A percentile compares a stretch with the other conserved stretches of the same genome.
These are phyloP conservation scores for Coelastrella sp. DNA, from an alignment of 139 green algal species.

Conservation along the genomic window DNA sequence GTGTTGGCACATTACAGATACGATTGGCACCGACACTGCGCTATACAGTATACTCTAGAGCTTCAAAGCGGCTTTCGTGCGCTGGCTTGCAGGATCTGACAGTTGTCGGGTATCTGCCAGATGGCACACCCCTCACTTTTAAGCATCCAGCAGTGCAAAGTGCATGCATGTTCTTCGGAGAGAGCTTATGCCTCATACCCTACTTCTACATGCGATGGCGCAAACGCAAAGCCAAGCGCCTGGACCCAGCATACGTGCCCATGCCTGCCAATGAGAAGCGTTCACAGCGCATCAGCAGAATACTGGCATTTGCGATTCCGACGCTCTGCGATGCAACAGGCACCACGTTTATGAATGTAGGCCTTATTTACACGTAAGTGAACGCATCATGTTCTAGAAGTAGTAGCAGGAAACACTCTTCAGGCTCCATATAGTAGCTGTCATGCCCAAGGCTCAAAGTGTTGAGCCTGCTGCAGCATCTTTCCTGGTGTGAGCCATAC, in stretches of 20 bases:
- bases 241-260: conserved; percentile 31
- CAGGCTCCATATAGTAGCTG: too few species aligned
- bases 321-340: conserved; percentile 83
- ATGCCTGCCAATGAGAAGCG: conserved; percentile 30
- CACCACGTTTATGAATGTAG: conserved; percentile 89
- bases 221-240: conserved; percentile 40
- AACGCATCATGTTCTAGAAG: background rate
- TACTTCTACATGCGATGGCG: conserved; percentile 70
- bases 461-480: too few species aligned
- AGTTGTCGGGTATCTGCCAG: conserved; percentile 57
- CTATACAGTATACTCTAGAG: too few species aligned
- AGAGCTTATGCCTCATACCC: conserved; percentile 85
- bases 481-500: too few species aligned
- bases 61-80: too few species aligned
- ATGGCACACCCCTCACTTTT: conserved; percentile 70
- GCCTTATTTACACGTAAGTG: conserved; percentile 87
- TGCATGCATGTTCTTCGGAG: conserved; percentile 85
- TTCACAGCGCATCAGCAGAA: conserved; percentile 35
- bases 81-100: conserved; percentile 76
- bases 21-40: too few species aligned
- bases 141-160: conserved; percentile 84
- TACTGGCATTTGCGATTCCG: conserved; percentile 78
- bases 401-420: too few species aligned
- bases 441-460: too few species aligned
- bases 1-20: too few species aligned